Evolutionary conservation across 2,329 filamentous ascomycete species (phyloP).

Genomic region (Colletotrichum cereale): DNA sequence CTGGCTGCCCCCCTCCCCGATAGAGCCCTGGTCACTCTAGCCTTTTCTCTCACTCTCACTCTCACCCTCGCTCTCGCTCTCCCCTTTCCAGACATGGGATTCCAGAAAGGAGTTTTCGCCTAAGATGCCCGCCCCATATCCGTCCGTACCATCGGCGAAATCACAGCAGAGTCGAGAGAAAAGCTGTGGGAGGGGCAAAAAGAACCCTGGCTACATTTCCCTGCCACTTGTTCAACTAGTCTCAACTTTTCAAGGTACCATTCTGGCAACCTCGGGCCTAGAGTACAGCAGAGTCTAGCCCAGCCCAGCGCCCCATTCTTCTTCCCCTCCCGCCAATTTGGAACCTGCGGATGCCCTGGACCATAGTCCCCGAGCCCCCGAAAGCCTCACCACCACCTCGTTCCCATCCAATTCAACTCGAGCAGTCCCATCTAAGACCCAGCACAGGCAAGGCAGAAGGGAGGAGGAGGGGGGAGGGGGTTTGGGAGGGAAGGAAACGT

Average conservation of each 20-base stretch:
- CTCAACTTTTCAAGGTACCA: conserved; percentile 19
- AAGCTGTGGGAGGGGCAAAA: conserved; percentile 7
- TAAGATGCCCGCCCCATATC: too few relatives aligned
- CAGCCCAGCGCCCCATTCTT: conserved; percentile 36
- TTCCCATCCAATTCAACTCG: conserved; percentile 12
- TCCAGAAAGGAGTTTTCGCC: conserved; percentile 11
- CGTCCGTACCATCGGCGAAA: not conserved
- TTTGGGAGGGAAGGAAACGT: conserved; percentile 20
- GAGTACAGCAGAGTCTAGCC: conserved; percentile 33
- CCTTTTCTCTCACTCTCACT: conserved; percentile 2
- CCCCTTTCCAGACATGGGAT: not conserved
- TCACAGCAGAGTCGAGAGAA: conserved; percentile 7
- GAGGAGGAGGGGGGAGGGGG: not conserved
- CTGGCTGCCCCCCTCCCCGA: not conserved
- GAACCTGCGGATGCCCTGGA: conserved; percentile 33
- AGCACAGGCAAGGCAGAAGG: conserved; percentile 7
- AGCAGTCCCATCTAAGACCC: conserved; percentile 4
- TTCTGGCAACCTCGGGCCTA: conserved; percentile 16
- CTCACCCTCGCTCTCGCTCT: not conserved
- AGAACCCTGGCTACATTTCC: conserved; percentile 8
- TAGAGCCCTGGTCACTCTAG: conserved; percentile 12
- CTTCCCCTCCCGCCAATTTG: conserved; percentile 38
- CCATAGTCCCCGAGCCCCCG: conserved; percentile 32
- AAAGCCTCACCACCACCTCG: conserved; percentile 33
- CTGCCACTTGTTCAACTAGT: conserved; percentile 7